Evolutionary conservation across 805 yeast species (phyloP), one percentile per base, ranked within the genome.

Genomic region (Lipomyces mesembrius): DNA sequence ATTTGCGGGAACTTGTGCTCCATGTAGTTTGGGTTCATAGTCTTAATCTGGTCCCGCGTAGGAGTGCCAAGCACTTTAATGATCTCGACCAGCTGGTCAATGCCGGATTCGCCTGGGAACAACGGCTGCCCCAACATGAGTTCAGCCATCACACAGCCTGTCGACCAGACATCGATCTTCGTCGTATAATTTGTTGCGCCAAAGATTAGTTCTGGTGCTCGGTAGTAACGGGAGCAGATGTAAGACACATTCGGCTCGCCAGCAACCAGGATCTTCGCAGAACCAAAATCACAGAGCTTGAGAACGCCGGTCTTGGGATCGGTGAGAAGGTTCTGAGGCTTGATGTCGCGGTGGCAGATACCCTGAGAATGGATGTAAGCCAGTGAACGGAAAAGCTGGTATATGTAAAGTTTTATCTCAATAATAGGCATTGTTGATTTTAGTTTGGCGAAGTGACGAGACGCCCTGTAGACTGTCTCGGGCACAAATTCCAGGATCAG

Each of bases 91-190:
- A 94, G 84, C 79, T 95, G 99, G 78, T 95, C 99, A 66, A 95
- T 94, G 51, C 99, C 98, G 67, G 93, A 88, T 77, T 95, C 98
- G 57, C 99, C 99, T 12, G 99, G 99, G 80, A 95, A 95, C 71
- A 95, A 82, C 14, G 99, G 99, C 77, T 92, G 98, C 20, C 99
- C 98, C 65, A 95, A 83, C 70, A 93, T 86, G 74, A 95, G 82
- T 80, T 95, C 99, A 3, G 98, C 98, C 91, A 95, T 92, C 27
- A 95, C 99, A 81, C 99, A 95, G 25, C 97, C 97, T 14, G 96
- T 92, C 14, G 97, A 91, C 99, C 99, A 95, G 59, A 95, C 87
- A 77, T 95, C 99, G 72, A 95, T 95, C 78, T 94, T 93, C 37
- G 98, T 92, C 7, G 98, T 92, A 79, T 95, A 95, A 79, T 93